Evolutionary conservation across 2,329 filamentous ascomycete species (phyloP), one percentile per base, ranked within the genome.

Genomic region (Nothophoma quercina): DNA sequence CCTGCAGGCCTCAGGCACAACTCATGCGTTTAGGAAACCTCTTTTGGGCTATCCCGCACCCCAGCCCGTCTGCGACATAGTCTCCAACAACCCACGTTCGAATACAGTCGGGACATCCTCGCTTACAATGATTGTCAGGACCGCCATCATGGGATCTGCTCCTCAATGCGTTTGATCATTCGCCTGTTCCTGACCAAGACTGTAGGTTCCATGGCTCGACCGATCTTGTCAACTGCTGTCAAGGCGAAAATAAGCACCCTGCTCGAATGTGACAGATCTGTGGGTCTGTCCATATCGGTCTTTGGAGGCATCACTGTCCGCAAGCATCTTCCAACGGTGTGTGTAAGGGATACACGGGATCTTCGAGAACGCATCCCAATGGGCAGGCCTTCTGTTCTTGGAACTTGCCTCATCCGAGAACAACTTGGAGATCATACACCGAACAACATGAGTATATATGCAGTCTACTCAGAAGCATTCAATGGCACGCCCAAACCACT

Each of bases 11-110:
- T 64, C 65, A 65, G 59, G 63, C 63, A 64, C 59, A 68, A 70
- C 66, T 71, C 69, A 68, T 72, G 70, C 69, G 70, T 74, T 72
- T 72, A 54, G 55, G 52, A 63, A 56, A 55, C 56, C 60, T 60
- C 62, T 51, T 55, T 54, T 60, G 53, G 59, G 53, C 54, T 41
- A 51, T 33, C 29, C 38, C 49, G n/a, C 36, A 19, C 61, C 65
- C 64, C 55, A 51, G 56, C 39, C 58, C 57, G 42, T 62, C 69
- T 74, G 71, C 57, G 64, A 74, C 70, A 69, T 55, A 36, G 32
- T 68, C 67, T 73, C 69, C 63, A 59, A 74, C 71, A 55, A 45
- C 35, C 55, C 48, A 63, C 60, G 71, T 73, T 70, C 59, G 63
- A 66, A 42, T 59, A 55, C 39, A 57, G 62, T 64, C 61, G 59